Evolutionary conservation across 768 basidiomycete species (phyloP).

Genomic region (Collybiopsis confluens): DNA sequence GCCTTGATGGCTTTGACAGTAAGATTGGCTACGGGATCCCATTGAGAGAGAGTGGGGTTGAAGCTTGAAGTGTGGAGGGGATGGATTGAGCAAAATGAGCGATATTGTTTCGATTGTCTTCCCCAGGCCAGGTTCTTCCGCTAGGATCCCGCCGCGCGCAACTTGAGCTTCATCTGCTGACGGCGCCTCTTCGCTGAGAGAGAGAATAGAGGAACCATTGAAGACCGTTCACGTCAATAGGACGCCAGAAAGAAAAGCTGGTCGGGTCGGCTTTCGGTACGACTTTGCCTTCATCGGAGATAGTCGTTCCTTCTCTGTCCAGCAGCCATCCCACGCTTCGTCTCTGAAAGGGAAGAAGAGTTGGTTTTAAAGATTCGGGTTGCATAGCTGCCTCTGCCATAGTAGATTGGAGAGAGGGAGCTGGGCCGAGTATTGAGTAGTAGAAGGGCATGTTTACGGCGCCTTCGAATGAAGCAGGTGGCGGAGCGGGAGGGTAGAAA

Average conservation of each 20-base stretch:
- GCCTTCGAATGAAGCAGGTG: slow-evolving; percentile 23
- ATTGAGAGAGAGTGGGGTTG: slow-evolving; percentile 42
- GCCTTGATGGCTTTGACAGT: slow-evolving; percentile 73
- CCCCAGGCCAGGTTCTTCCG: slow-evolving; percentile 87
- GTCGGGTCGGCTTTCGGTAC: slow-evolving; percentile 21
- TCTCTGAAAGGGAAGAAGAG: slow-evolving; percentile 80
- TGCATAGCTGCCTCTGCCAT: slow-evolving; percentile 49
- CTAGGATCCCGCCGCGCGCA: slow-evolving; percentile 72
- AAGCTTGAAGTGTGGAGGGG: slow-evolving; percentile 45
- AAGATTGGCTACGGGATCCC: slow-evolving; percentile 57
- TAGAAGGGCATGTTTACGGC: slow-evolving; percentile 63
- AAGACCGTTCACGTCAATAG: slow-evolving; percentile 37
- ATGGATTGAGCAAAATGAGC: slow-evolving; percentile 73
- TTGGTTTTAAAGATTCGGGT: slow-evolving; percentile 56
- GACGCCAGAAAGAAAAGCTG: slow-evolving; percentile 49
- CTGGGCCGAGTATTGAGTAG: slow-evolving; percentile 64
- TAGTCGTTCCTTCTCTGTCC: slow-evolving; percentile 56
- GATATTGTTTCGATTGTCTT: slow-evolving; percentile 89
- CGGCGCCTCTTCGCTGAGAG: slow-evolving; percentile 28
- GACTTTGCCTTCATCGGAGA: slow-evolving; percentile 47
- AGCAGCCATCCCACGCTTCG: slow-evolving; percentile 79
- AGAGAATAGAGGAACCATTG: slow-evolving; percentile 60
- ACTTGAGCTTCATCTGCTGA: slow-evolving; percentile 15
- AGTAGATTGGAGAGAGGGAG: slow-evolving; percentile 43
- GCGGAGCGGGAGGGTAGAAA: slow-evolving; percentile 32